Conservation (phyloP, 257 asterid species). For the Primulina huaijiensis region DNA sequence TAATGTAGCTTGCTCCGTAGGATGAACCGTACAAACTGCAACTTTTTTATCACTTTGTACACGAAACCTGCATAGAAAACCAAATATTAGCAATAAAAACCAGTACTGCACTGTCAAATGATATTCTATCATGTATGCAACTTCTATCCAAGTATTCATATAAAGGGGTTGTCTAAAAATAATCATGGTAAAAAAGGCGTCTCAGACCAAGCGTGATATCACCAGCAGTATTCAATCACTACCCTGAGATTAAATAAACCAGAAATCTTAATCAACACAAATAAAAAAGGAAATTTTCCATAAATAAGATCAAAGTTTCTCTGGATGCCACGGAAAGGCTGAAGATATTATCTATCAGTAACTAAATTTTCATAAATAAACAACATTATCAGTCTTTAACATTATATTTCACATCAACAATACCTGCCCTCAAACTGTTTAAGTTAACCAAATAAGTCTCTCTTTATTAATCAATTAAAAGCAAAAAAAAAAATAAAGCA, state of each 20-base stretch:
- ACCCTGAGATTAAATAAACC: slow-evolving; percentile 7
- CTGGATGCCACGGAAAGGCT: not conserved
- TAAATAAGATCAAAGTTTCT: not conserved
- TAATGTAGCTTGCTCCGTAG: slow-evolving; percentile 86
- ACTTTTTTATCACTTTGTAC: slow-evolving; percentile 87
- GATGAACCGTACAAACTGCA: slow-evolving; percentile 88
- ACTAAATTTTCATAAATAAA: not conserved
- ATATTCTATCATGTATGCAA: not conserved
- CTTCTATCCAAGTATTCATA: not conserved
- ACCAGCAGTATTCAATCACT: slow-evolving; percentile 9
- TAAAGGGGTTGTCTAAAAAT: not conserved
- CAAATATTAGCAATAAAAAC: slow-evolving; percentile 10
- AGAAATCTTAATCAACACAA: slow-evolving; percentile 8
- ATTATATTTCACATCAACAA: not conserved
- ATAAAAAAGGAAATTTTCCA: not conserved
- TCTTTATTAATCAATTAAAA: too few relatives aligned
- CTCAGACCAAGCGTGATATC: not conserved
- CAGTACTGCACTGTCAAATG: slow-evolving; percentile 1
- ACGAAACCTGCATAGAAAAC: slow-evolving; percentile 67
- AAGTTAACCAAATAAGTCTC: not conserved
- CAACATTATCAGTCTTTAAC: not conserved
- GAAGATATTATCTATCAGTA: not conserved
- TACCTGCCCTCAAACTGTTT: not conserved
- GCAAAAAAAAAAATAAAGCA: not conserved
- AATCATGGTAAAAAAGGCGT: not conserved